Percentiles rank a stretch among this genome's conserved stretches.
Conservation (phyloP, 1,139 yeast species). For the Kurtzmaniella quercitrusa region DNA sequence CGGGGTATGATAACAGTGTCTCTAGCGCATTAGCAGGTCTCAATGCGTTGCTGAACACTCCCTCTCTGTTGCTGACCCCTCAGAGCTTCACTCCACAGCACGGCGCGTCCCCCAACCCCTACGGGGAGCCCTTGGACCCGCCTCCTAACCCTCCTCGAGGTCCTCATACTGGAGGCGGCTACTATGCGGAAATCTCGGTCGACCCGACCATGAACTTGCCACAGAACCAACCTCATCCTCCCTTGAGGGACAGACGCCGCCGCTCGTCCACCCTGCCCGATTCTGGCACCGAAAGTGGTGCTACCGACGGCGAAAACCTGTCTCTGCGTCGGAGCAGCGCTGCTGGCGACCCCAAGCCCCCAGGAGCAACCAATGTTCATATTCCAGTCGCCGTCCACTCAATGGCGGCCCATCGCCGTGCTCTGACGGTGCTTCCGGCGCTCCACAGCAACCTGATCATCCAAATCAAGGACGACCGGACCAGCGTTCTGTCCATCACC, state of each 20-base stretch:
- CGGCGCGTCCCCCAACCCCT: constrained; percentile 5
- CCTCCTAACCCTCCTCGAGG: constrained; percentile 23
- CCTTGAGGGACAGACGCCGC: constrained; percentile 25
- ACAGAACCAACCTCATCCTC: constrained; percentile 40
- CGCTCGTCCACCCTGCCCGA: constrained; percentile 28
- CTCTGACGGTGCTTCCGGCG: not conserved
- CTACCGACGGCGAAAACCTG: not conserved
- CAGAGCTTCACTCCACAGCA: constrained; percentile 5
- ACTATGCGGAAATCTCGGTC: constrained; percentile 42
- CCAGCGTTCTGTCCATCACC: constrained; percentile 28
- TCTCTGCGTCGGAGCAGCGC: constrained; percentile 1
- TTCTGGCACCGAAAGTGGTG: constrained; percentile 8
- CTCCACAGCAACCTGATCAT: constrained; percentile 41
- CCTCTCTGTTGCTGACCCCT: constrained; percentile 32
- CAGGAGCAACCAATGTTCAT: constrained; percentile 3
- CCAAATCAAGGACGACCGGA: constrained; percentile 40
- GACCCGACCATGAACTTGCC: constrained; percentile 49
- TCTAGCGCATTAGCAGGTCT: constrained; percentile 45
- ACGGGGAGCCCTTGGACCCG: constrained; percentile 15
- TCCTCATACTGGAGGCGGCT: constrained; percentile 40
- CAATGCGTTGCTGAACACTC: constrained; percentile 39
- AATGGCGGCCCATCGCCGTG: not conserved
- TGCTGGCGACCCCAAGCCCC: not conserved
- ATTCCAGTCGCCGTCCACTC: constrained; percentile 3
- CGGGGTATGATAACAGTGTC: constrained; percentile 42